Conservation (phyloP, 139 green algal genomes). For the Volvox reticuliferus region DNA sequence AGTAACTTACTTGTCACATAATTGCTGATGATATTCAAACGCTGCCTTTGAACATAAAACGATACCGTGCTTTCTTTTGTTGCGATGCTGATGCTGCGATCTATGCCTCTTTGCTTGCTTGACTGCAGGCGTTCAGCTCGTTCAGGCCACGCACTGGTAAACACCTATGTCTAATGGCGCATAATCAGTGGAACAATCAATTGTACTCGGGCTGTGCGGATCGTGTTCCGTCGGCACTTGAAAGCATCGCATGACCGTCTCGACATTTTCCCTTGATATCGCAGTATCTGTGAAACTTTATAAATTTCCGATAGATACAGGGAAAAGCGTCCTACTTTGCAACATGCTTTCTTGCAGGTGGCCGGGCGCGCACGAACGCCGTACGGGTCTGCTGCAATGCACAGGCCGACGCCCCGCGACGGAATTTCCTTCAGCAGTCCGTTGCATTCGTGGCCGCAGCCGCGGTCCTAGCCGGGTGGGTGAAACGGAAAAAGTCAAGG, state of each 20-base stretch:
- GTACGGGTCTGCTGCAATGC: slow-evolving; percentile 24
- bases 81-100: not conserved
- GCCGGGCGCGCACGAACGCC: not conserved
- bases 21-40: no score
- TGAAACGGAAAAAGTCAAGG: no score
- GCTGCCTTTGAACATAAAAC: no score
- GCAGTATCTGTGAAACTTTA: no score
- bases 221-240: no score
- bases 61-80: not conserved
- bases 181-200: no score
- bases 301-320: no score
- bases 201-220: no score
- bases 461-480: slow-evolving; percentile 12
- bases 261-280: no score
- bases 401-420: not conserved
- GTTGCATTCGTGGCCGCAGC: not conserved
- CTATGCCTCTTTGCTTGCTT: not conserved
- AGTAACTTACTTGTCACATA: not conserved
- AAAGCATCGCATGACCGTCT: no score
- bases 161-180: not conserved
- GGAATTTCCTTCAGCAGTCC: slow-evolving; percentile 19
- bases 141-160: not conserved
- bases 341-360: not conserved
- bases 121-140: slow-evolving; percentile 8
- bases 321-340: no score